These are phyloP conservation scores for Aspergillus asperescens DNA, from an alignment of 495 filamentous ascomycete genomes.

Conservation along the genomic window DNA sequence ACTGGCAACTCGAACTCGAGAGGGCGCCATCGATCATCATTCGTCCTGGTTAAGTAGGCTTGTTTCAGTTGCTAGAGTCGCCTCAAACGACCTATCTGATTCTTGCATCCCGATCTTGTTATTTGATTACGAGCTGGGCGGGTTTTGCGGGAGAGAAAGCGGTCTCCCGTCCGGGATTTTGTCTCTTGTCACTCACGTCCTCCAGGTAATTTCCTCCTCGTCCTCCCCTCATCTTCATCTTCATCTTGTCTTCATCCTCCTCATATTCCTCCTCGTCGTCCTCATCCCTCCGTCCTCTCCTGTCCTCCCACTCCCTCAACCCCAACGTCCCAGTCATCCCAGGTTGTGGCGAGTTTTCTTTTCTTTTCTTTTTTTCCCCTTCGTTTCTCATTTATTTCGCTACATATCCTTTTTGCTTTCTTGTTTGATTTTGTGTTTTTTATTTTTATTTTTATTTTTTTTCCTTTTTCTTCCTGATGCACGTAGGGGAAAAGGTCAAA, in stretches of 20 bases:
- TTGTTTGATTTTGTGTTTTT: constrained; percentile 17
- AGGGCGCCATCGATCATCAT: background rate
- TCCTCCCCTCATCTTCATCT: constrained; percentile 1
- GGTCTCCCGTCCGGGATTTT: constrained; percentile 11
- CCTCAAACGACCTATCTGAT: constrained; percentile 19
- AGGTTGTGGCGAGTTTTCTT: constrained; percentile 16
- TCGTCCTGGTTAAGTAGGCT: background rate
- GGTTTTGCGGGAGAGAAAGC: constrained; percentile 14
- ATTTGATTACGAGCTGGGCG: background rate
- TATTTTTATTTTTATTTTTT: constrained; percentile 12
- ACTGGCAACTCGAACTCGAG: background rate
- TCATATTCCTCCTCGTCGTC: constrained; percentile 1
- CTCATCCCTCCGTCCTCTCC: background rate
- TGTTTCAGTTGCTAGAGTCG: background rate
- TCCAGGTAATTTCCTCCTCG: constrained; percentile 6
- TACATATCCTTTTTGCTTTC: constrained; percentile 4
- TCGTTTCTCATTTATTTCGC: constrained; percentile 3
- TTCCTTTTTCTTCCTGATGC: constrained; percentile 12
- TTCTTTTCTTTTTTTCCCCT: constrained; percentile 8
- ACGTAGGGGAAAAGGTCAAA: constrained; percentile 14
- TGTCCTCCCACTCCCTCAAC: too few relatives aligned
- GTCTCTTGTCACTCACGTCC: background rate
- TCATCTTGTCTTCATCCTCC: constrained; percentile 4
- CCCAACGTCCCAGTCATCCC: constrained; percentile 5
- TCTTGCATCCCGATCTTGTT: too few relatives aligned